Conservation (phyloP, 441 rosid genomes). For the Gossypium schwendimanii region DNA sequence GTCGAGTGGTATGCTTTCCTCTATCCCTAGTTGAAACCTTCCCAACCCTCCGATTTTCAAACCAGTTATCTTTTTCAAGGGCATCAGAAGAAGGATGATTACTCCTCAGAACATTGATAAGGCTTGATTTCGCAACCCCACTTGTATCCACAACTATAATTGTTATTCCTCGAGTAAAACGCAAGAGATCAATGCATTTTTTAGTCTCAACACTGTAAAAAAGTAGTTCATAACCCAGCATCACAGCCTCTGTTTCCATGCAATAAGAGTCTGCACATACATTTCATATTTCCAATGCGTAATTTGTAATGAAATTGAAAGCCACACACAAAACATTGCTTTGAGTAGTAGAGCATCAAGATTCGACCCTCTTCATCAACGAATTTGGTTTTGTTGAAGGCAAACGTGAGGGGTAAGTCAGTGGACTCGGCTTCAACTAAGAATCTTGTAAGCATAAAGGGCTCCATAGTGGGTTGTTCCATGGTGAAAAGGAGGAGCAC, state of each 20-base stretch:
- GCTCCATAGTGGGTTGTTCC: constrained; percentile 68
- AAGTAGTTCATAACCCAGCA: constrained; percentile 63
- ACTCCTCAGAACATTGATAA: constrained; percentile 66
- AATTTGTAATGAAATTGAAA: not conserved
- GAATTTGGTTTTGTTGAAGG: constrained; percentile 63
- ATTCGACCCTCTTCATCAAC: constrained; percentile 43
- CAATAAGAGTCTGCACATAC: constrained; percentile 38
- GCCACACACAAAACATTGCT: too few relatives aligned
- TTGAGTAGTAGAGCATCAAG: not conserved
- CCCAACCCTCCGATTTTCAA: constrained; percentile 72
- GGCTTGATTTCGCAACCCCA: constrained; percentile 89
- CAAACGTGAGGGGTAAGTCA: constrained; percentile 65
- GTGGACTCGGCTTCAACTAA: constrained; percentile 79
- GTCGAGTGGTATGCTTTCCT: constrained; percentile 87
- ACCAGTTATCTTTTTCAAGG: constrained; percentile 47
- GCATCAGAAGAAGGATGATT: constrained; percentile 23
- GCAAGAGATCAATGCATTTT: constrained; percentile 52
- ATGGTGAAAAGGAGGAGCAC: constrained; percentile 66
- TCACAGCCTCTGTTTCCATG: constrained; percentile 54
- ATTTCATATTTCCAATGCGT: not conserved
- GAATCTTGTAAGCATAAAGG: constrained; percentile 67
- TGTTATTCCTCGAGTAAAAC: constrained; percentile 45
- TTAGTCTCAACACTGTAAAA: constrained; percentile 70
- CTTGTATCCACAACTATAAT: constrained; percentile 81
- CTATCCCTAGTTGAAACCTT: constrained; percentile 76